Base-by-base conservation (phyloP, 2,329 filamentous ascomycete genomes). In the Trichoderma asperellum region DNA sequence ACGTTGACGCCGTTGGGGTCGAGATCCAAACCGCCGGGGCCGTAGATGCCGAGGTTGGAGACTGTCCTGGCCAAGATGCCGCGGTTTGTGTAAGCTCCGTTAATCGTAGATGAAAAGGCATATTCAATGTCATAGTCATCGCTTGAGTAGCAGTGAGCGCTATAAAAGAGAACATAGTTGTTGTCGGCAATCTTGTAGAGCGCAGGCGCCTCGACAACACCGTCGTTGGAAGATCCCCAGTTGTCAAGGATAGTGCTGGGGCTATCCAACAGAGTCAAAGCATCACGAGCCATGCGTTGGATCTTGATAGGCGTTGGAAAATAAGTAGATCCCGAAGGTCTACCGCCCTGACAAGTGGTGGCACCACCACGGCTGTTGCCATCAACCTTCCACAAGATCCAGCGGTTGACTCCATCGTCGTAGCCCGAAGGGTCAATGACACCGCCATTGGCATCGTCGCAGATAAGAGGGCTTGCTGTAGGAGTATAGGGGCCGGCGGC, bases 31-130 rank as follows among this genome's bases (percentile, higher is more conserved):
- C 52, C 52, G 12, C 52, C 52, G 52, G 52, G 52, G 12, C 5
- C 52, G 52, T 55, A 55, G 52, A 55, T 55, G 52, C 52, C 52
- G 24, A 55, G 52, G 52, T 55, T 55, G 52, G 52, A 55, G 24
- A 55, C 18, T 5, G 52, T 55, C 14, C 52, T 55, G 27, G 52
- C 52, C 12, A 55, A 55, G 52, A 55, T 55, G 52, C 52, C 52
- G 18, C 52, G 52, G 52, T 55, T 55, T 14, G 52, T 55, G 21
- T 55, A 55, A 29, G 52, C 52, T 8, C 52, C 52, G 21, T 55
- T 55, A 16, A 55, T 55, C 5, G 52, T 55, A 16, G 52, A 55
- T 55, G 52, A 55, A 55, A 55, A 55, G 12, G 52, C 52, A 10
- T 55, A 55, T 24, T 55, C 52, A 5, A 55, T 55, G 27, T 55